phyloP scores from a whole-genome alignment of 768 basidiomycete species.

The Termitomyces sp. region DNA sequence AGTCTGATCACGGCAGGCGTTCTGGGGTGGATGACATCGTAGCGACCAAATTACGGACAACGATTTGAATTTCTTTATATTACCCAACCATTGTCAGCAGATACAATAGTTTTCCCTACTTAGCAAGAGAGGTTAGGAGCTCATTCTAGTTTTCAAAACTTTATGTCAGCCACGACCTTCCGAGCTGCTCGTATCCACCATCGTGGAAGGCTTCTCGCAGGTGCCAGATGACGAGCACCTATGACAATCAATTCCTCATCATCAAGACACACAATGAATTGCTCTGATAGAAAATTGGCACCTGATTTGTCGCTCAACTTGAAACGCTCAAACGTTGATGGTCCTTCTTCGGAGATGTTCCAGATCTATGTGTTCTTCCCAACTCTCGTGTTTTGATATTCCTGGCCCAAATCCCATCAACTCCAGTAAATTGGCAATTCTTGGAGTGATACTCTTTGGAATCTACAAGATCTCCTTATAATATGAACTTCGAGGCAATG shows the following conservation, averaged over 20 bases:
- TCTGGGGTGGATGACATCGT: conserved; percentile 23
- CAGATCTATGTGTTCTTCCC: too few relatives aligned
- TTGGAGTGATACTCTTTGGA: too few relatives aligned
- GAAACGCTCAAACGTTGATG: neutral
- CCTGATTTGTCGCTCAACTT: neutral
- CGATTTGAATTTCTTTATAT: neutral
- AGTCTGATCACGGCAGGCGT: conserved; percentile 30
- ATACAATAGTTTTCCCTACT: neutral
- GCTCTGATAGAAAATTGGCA: neutral
- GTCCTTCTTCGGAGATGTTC: too few relatives aligned
- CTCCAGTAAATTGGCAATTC: neutral
- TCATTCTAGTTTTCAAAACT: neutral
- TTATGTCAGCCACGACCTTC: too few relatives aligned
- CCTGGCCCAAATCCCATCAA: neutral
- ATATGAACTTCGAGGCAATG: too few relatives aligned
- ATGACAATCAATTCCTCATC: neutral
- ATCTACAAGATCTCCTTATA: too few relatives aligned
- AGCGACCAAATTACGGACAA: neutral
- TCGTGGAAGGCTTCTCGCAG: neutral
- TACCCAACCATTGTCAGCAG: neutral
- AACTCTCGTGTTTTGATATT: too few relatives aligned
- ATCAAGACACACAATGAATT: neutral
- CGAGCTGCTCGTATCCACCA: too few relatives aligned
- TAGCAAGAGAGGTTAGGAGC: too few relatives aligned
- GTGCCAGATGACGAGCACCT: neutral